A percentile compares a stretch with the other conserved stretches of the same genome.
These are phyloP conservation scores for Aspergillus melleus DNA, from an alignment of 2,329 filamentous ascomycete species.

Conservation along the genomic window DNA sequence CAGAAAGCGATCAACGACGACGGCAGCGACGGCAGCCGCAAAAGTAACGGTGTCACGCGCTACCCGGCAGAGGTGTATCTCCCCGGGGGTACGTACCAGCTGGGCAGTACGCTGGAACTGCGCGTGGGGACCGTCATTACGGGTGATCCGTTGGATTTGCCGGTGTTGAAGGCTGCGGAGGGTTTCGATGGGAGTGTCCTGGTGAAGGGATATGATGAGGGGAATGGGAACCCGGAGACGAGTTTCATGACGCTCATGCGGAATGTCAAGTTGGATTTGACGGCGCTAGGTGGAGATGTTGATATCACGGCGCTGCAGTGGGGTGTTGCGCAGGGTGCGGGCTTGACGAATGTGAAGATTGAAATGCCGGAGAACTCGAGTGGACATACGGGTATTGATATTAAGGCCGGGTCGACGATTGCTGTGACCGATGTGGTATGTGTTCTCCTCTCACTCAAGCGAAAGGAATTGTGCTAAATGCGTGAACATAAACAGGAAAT, in stretches of 20 bases:
- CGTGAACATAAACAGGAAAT: conserved; percentile 17
- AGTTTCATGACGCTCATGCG: conserved; percentile 35
- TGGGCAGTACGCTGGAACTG: conserved; percentile 26
- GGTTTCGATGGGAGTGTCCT: conserved; percentile 30
- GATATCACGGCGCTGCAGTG: conserved; percentile 33
- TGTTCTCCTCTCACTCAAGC: background rate
- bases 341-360: conserved; percentile 33
- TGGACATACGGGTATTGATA: conserved; percentile 30
- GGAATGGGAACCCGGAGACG: conserved; percentile 25
- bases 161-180: conserved; percentile 26
- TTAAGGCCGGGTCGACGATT: conserved; percentile 26
- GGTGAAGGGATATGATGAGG: conserved; percentile 28
- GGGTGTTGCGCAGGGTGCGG: conserved; percentile 35
- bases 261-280: conserved; percentile 35
- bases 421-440: conserved; percentile 29
- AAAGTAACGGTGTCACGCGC: conserved; percentile 24
- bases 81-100: conserved; percentile 27
- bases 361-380: conserved; percentile 31
- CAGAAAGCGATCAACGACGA: conserved; percentile 31
- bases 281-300: conserved; percentile 17
- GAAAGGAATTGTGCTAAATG: background rate
- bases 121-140: conserved; percentile 33
- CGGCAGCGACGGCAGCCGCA: conserved; percentile 25
- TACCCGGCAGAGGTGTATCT: conserved; percentile 32
- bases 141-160: conserved; percentile 32